Evolutionary conservation across 352 stramenopile genomes (phyloP).

Genomic region (Pythium pyrilobum): DNA sequence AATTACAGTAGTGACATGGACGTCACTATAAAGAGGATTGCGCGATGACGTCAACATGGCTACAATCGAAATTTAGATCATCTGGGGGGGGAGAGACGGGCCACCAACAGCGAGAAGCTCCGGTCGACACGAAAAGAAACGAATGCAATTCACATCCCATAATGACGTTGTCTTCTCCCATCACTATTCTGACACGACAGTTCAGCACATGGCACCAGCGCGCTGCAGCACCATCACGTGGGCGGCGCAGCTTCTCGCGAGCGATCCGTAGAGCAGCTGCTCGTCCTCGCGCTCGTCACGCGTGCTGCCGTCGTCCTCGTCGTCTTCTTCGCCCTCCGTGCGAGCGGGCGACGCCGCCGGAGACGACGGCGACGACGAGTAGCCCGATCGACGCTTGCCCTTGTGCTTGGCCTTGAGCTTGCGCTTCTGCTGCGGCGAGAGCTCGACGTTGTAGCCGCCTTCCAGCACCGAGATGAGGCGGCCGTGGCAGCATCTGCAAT

Average conservation of each 20-base stretch:
- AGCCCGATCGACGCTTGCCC: background rate
- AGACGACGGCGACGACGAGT: no score
- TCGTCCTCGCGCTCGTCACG: slow-evolving; percentile 54
- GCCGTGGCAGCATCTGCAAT: slow-evolving; percentile 77
- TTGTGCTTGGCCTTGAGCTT: slow-evolving; percentile 30
- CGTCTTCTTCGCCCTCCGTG: slow-evolving; percentile 18
- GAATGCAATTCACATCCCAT: background rate
- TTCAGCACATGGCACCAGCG: slow-evolving; percentile 12
- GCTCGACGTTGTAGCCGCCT: slow-evolving; percentile 88
- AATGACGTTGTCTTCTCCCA: no score
- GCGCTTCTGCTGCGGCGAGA: slow-evolving; percentile 28
- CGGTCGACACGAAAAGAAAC: background rate
- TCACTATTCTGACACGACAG: no score
- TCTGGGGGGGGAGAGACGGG: background rate
- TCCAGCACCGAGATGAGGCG: slow-evolving; percentile 94
- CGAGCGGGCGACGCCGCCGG: background rate
- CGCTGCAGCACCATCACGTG: slow-evolving; percentile 53
- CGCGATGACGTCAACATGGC: slow-evolving; percentile 6
- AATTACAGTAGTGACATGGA: background rate
- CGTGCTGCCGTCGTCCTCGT: slow-evolving; percentile 46
- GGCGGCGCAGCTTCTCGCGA: slow-evolving; percentile 51
- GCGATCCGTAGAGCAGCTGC: slow-evolving; percentile 48
- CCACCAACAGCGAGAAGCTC: background rate
- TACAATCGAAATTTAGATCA: background rate
- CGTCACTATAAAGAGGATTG: background rate